phyloP scores from a whole-genome alignment of 371 early-diverging fungal genomes.

The Syncephalastrum racemosum region DNA sequence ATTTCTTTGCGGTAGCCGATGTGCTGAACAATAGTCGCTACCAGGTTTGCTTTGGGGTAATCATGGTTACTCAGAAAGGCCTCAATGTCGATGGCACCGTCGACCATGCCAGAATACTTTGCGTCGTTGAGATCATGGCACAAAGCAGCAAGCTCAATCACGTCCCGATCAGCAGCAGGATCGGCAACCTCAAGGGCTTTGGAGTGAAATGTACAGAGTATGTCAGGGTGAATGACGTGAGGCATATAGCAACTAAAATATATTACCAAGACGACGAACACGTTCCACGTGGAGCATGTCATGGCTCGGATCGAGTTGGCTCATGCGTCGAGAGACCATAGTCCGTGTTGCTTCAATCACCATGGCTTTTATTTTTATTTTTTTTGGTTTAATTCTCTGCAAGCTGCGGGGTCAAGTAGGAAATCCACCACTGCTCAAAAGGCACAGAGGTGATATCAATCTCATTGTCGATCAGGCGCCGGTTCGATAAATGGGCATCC shows the following conservation, averaged over 20 bases:
- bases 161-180: slow-evolving; percentile 47
- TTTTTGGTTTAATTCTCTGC: too few species aligned
- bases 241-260: too few species aligned
- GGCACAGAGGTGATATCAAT: slow-evolving; percentile 52
- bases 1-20: slow-evolving; percentile 77
- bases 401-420: slow-evolving; percentile 9
- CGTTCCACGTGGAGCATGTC: slow-evolving; percentile 79
- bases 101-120: slow-evolving; percentile 52
- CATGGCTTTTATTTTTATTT: too few species aligned
- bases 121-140: slow-evolving; percentile 79
- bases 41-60: slow-evolving; percentile 45
- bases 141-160: slow-evolving; percentile 72
- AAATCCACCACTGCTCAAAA: slow-evolving; percentile 59
- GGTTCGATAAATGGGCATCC: slow-evolving; percentile 62
- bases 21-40: slow-evolving; percentile 61
- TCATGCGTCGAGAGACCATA: slow-evolving; percentile 69
- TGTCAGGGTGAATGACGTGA: not conserved
- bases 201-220: not conserved
- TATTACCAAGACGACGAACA: slow-evolving; percentile 62
- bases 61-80: slow-evolving; percentile 44
- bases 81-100: slow-evolving; percentile 40
- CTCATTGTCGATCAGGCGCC: slow-evolving; percentile 51
- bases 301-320: slow-evolving; percentile 71
- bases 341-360: slow-evolving; percentile 33
- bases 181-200: slow-evolving; percentile 44